phyloP scores from a whole-genome alignment of 2,329 filamentous ascomycete species.

The Penicillium sp. region DNA sequence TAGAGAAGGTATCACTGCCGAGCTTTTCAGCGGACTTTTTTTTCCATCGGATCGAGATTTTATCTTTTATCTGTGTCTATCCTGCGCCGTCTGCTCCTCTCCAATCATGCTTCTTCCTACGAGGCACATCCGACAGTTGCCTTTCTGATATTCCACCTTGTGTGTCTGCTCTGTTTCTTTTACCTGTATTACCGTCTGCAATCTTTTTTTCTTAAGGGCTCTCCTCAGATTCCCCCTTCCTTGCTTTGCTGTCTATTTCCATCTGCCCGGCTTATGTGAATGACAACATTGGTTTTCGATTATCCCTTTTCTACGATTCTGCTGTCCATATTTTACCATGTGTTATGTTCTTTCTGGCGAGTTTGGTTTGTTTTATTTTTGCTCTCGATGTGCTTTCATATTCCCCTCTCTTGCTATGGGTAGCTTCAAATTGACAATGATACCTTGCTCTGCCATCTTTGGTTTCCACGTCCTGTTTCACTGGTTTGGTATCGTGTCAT shows the following conservation, averaged over 20 bases:
- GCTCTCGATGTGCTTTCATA: background rate
- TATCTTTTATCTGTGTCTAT: conserved; percentile 9
- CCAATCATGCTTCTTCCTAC: conserved; percentile 1
- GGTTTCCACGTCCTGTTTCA: background rate
- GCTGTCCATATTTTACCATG: conserved; percentile 22
- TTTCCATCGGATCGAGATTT: conserved; percentile 17
- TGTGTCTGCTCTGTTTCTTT: conserved; percentile 6
- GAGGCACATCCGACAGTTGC: conserved; percentile 3
- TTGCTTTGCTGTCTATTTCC: conserved; percentile 15
- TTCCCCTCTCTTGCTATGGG: conserved; percentile 4
- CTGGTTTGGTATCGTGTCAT: background rate
- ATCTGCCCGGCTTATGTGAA: background rate
- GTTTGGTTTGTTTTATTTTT: conserved; percentile 1
- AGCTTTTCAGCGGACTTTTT: conserved; percentile 17
- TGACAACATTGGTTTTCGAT: background rate
- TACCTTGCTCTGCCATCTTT: conserved; percentile 10
- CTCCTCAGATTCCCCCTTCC: conserved; percentile 11
- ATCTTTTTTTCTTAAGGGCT: background rate
- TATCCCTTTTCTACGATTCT: conserved; percentile 17
- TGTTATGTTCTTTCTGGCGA: conserved; percentile 15
- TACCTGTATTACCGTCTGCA: conserved; percentile 21
- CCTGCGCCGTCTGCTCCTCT: conserved; percentile 9
- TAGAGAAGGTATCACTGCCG: conserved; percentile 24
- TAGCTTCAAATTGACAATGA: conserved; percentile 26
- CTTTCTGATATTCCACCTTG: conserved; percentile 1